Conservation (phyloP, 2,329 filamentous ascomycete genomes). For the Fusarium verrucosum region DNA sequence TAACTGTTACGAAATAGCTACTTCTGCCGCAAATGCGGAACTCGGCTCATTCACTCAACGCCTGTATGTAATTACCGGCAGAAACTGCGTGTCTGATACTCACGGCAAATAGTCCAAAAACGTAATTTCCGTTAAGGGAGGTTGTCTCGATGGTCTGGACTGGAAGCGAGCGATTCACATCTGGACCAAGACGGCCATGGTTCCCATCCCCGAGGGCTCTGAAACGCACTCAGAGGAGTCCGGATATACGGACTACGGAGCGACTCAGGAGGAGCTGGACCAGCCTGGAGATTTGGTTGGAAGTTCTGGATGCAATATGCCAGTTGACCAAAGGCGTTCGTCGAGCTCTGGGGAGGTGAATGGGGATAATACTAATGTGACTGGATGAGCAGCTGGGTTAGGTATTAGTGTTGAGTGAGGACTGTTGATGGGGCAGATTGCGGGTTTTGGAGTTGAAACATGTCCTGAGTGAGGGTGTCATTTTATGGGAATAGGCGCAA, state of each 20-base stretch:
- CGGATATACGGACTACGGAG: slow-evolving; percentile 54
- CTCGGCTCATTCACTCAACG: slow-evolving; percentile 69
- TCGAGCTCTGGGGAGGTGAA: slow-evolving; percentile 16
- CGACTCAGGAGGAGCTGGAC: slow-evolving; percentile 58
- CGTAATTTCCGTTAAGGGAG: slow-evolving; percentile 72
- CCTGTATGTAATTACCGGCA: slow-evolving; percentile 53
- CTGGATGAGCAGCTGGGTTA: neutral
- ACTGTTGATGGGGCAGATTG: slow-evolving; percentile 8
- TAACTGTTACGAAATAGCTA: slow-evolving; percentile 55
- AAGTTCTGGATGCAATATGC: slow-evolving; percentile 44
- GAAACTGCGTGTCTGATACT: slow-evolving; percentile 6
- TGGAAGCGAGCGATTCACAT: slow-evolving; percentile 71
- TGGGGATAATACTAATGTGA: neutral
- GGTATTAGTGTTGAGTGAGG: neutral
- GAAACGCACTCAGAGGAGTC: slow-evolving; percentile 66
- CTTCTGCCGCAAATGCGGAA: slow-evolving; percentile 74
- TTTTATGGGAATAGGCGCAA: slow-evolving; percentile 18
- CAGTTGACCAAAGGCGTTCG: neutral
- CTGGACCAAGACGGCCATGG: slow-evolving; percentile 73
- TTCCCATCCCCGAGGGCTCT: slow-evolving; percentile 72
- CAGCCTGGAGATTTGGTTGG: slow-evolving; percentile 55
- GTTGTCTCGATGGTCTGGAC: slow-evolving; percentile 70
- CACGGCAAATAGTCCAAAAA: slow-evolving; percentile 58
- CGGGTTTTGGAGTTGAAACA: slow-evolving; percentile 18
- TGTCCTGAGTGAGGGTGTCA: slow-evolving; percentile 1